Conservation (phyloP, 805 yeast species). For the Kuraishia molischiana region DNA sequence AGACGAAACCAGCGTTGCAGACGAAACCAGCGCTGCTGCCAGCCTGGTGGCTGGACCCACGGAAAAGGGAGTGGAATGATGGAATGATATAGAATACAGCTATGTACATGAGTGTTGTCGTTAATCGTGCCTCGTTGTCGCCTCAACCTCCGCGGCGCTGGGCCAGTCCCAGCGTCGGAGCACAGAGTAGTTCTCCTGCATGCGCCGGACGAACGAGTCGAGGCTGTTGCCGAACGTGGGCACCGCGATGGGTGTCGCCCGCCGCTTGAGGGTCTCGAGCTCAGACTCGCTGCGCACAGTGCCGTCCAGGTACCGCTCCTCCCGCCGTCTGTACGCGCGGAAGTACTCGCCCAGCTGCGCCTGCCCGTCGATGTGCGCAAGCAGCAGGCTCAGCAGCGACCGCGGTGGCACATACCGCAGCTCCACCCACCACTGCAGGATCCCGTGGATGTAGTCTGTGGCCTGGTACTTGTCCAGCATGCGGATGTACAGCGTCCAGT, state of each 20-base stretch:
- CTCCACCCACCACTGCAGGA: conserved; percentile 46
- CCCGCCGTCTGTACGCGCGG: conserved; percentile 10
- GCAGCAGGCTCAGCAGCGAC: conserved; percentile 9
- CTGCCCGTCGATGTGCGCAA: conserved; percentile 7
- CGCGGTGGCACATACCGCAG: conserved; percentile 31
- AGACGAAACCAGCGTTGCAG: neutral
- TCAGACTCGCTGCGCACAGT: conserved; percentile 15
- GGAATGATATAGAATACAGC: too few relatives aligned
- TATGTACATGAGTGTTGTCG: too few relatives aligned
- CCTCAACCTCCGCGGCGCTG: conserved; percentile 4
- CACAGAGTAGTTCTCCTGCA: conserved; percentile 20
- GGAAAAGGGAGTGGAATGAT: too few relatives aligned
- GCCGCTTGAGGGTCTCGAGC: conserved; percentile 8
- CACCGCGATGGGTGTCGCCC: conserved; percentile 1
- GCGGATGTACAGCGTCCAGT: conserved; percentile 45
- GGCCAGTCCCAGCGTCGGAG: conserved; percentile 23
- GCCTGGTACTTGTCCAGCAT: conserved; percentile 38
- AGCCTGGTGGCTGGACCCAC: too few relatives aligned
- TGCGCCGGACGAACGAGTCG: conserved; percentile 10
- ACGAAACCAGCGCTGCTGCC: neutral
- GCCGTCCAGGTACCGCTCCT: conserved; percentile 4
- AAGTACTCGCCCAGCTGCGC: conserved; percentile 9
- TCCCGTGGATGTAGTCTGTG: conserved; percentile 34
- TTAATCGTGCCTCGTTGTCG: neutral
- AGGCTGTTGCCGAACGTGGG: conserved; percentile 11